A percentile compares a stretch with the other conserved stretches of the same genome.
These are phyloP conservation scores for Ascocoryne sarcoides DNA, from an alignment of 2,329 filamentous ascomycete genomes.

Conservation along the genomic window DNA sequence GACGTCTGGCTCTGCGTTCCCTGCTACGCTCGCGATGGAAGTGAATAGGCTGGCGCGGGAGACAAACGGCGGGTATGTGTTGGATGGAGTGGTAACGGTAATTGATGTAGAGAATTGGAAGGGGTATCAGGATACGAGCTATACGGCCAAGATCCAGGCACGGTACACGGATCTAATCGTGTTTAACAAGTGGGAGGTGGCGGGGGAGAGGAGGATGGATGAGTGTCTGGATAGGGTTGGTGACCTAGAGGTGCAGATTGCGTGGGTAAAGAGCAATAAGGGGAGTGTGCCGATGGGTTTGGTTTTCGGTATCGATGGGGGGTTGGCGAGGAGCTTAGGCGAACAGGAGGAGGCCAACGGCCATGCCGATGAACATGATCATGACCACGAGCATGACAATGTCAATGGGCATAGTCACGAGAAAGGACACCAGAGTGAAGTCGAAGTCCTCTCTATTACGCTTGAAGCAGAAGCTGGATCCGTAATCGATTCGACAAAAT, in stretches of 20 bases:
- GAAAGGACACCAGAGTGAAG: slow-evolving; percentile 66
- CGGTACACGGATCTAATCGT: slow-evolving; percentile 64
- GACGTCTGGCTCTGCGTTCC: slow-evolving; percentile 61
- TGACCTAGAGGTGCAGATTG: slow-evolving; percentile 55
- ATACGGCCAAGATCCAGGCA: slow-evolving; percentile 64
- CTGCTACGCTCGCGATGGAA: slow-evolving; percentile 62
- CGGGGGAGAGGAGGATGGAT: slow-evolving; percentile 53
- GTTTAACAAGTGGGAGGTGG: slow-evolving; percentile 64
- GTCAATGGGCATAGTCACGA: slow-evolving; percentile 47
- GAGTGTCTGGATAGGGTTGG: slow-evolving; percentile 57
- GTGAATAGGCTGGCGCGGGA: slow-evolving; percentile 54
- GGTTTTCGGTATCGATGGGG: slow-evolving; percentile 81
- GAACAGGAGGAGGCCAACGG: slow-evolving; percentile 35
- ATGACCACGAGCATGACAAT: slow-evolving; percentile 33
- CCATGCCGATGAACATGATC: slow-evolving; percentile 42
- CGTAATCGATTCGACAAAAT: slow-evolving; percentile 47
- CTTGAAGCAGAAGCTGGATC: slow-evolving; percentile 38
- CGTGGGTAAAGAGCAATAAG: slow-evolving; percentile 76
- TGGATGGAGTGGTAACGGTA: slow-evolving; percentile 63
- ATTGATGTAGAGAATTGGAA: slow-evolving; percentile 72
- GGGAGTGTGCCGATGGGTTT: slow-evolving; percentile 72
- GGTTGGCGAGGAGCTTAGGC: slow-evolving; percentile 52
- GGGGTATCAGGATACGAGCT: slow-evolving; percentile 63
- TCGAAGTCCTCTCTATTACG: slow-evolving; percentile 83
- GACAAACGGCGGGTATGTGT: slow-evolving; percentile 45